Percentiles rank a stretch among this genome's conserved stretches.
phyloP scores from a whole-genome alignment of 345 rosid genomes.

The Linum usitatissimum region DNA sequence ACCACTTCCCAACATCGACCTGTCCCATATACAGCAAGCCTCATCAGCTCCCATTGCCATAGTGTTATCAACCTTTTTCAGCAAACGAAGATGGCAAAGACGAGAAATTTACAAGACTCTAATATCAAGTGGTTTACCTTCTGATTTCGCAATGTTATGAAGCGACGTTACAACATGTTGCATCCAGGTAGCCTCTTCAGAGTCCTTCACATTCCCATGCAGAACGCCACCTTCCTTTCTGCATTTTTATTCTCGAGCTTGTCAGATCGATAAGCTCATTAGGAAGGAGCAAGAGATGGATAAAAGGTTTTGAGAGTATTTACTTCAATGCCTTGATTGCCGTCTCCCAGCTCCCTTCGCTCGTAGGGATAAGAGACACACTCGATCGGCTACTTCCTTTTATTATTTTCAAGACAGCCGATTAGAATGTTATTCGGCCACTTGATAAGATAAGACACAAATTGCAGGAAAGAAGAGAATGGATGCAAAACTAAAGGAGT shows the following conservation, averaged over 20 bases:
- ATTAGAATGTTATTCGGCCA: background rate
- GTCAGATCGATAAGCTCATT: background rate
- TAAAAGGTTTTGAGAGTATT: background rate
- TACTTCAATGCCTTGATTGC: slow-evolving; percentile 85
- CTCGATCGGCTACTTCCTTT: slow-evolving; percentile 84
- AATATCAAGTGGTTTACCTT: slow-evolving; percentile 37
- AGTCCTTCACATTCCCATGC: slow-evolving; percentile 80
- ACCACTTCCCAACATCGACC: slow-evolving; percentile 69
- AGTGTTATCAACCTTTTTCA: too few species aligned
- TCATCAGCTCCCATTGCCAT: background rate
- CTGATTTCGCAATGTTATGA: slow-evolving; percentile 45
- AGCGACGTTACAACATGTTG: slow-evolving; percentile 44
- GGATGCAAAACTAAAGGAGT: background rate
- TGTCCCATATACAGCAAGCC: slow-evolving; percentile 19
- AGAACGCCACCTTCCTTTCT: slow-evolving; percentile 78
- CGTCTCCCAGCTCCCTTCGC: slow-evolving; percentile 82
- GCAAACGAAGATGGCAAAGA: too few species aligned
- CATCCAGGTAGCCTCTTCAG: slow-evolving; percentile 49
- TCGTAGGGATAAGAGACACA: slow-evolving; percentile 78
- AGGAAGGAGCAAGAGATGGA: background rate
- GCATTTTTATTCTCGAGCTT: slow-evolving; percentile 9
- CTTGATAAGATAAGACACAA: background rate
- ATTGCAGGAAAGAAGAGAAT: background rate
- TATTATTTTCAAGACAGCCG: slow-evolving; percentile 10
- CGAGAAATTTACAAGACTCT: background rate